phyloP scores from a whole-genome alignment of 345 rosid species.

The Pelargonium nanum region DNA sequence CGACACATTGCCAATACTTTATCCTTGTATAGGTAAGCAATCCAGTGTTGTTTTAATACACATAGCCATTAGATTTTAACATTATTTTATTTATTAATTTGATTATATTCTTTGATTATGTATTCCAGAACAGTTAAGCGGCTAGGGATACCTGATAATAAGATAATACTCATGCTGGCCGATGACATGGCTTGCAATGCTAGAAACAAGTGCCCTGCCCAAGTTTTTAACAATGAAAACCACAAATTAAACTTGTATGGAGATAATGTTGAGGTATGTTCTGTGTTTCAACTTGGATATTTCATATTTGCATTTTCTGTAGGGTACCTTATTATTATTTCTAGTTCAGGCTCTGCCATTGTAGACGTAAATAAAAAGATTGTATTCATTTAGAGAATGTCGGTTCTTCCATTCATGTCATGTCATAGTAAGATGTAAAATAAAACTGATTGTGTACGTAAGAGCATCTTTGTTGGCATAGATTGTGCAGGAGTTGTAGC shows the following conservation, averaged over 20 bases:
- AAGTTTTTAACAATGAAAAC: conserved; percentile 95
- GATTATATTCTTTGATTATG: not conserved
- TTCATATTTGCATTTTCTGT: conserved; percentile 1
- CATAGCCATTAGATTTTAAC: not conserved
- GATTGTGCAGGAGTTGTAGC: not conserved
- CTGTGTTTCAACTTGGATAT: conserved; percentile 12
- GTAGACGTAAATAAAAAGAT: not conserved
- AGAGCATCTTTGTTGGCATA: not conserved
- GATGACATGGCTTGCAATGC: conserved; percentile 99
- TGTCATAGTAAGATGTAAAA: no score
- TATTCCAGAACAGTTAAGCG: conserved; percentile 78
- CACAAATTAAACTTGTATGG: conserved; percentile 89
- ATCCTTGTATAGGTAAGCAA: conserved; percentile 73
- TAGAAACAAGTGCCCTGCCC: conserved; percentile 89
- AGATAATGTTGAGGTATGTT: conserved; percentile 84
- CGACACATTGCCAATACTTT: conserved; percentile 97
- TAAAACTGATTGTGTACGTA: not conserved
- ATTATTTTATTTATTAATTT: no score
- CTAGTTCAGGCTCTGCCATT: not conserved
- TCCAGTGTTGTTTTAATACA: not conserved
- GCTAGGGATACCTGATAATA: conserved; percentile 90
- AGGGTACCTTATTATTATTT: not conserved
- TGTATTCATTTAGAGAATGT: no score
- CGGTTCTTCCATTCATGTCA: not conserved
- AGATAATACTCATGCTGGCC: conserved; percentile 91